phyloP scores from a whole-genome alignment of 2,329 filamentous ascomycete genomes.

The Venturia asperata region DNA sequence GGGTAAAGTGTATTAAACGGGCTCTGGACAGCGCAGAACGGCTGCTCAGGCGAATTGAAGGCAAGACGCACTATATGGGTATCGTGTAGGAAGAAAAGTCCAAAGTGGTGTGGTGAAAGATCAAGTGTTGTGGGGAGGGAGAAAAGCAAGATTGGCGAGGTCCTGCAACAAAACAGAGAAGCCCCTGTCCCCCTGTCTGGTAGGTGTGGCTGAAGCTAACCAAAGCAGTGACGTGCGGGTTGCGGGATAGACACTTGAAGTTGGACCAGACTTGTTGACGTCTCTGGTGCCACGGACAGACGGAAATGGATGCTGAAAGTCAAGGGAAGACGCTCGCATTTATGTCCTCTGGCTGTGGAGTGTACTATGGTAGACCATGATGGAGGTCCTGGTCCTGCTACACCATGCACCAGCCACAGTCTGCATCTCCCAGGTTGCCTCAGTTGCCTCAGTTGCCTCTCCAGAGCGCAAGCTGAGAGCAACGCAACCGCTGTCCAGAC shows the following conservation, averaged over 20 bases:
- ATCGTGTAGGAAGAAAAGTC: not conserved
- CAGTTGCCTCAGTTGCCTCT: too few species aligned
- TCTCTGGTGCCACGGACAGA: not conserved
- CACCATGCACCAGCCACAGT: slow-evolving; percentile 2
- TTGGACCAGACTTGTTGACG: not conserved
- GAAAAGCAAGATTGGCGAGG: not conserved
- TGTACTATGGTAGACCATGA: not conserved
- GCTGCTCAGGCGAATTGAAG: slow-evolving; percentile 1
- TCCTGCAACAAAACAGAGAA: not conserved
- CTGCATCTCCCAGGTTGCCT: too few species aligned
- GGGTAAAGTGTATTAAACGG: not conserved
- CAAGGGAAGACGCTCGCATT: not conserved
- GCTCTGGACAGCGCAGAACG: slow-evolving; percentile 1
- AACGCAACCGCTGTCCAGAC: not conserved
- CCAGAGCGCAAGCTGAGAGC: not conserved
- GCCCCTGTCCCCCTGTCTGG: not conserved
- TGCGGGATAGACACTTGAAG: too few species aligned
- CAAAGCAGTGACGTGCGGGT: not conserved
- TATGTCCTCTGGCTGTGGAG: not conserved
- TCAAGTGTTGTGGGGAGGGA: not conserved
- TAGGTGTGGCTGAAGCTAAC: not conserved
- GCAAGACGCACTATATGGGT: not conserved
- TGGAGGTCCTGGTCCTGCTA: not conserved
- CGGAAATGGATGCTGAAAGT: not conserved
- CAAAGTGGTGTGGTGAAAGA: not conserved